phyloP scores from a whole-genome alignment of 2,329 filamentous ascomycete genomes.

The Talaromyces funiculosus region DNA sequence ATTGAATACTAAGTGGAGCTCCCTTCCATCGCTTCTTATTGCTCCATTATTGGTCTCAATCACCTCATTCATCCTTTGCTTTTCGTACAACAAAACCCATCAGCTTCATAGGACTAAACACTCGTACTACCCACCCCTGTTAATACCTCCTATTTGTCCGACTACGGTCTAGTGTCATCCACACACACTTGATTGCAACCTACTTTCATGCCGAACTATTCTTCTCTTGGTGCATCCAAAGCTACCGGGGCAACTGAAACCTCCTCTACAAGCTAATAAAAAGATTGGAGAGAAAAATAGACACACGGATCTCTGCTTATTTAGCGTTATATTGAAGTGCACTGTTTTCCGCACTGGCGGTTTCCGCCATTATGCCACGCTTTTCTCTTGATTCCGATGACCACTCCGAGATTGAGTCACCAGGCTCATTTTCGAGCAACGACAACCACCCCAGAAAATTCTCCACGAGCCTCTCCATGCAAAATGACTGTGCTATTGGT shows the following conservation, averaged over 20 bases:
- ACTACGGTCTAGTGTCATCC: background rate
- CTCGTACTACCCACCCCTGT: background rate
- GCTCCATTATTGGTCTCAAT: background rate
- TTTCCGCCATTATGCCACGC: conserved; percentile 23
- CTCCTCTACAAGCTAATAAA: background rate
- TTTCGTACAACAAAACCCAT: background rate
- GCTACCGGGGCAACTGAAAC: background rate
- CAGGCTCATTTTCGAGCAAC: conserved; percentile 28
- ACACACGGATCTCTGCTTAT: background rate
- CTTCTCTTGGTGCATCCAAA: background rate
- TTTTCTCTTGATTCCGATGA: conserved; percentile 31
- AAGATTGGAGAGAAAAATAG: background rate
- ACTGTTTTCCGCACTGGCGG: background rate
- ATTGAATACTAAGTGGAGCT: background rate
- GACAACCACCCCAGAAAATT: conserved; percentile 15
- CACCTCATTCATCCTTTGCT: background rate
- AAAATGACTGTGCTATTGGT: conserved; percentile 34
- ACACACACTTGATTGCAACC: background rate
- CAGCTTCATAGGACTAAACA: background rate
- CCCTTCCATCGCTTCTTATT: background rate
- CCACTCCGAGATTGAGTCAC: conserved; percentile 32
- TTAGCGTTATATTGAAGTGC: background rate
- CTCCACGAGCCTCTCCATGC: conserved; percentile 17
- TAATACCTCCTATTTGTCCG: background rate
- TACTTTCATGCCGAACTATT: background rate